Evolutionary conservation across 2,329 filamentous ascomycete genomes (phyloP).

Genomic region (Penicillium sp.): DNA sequence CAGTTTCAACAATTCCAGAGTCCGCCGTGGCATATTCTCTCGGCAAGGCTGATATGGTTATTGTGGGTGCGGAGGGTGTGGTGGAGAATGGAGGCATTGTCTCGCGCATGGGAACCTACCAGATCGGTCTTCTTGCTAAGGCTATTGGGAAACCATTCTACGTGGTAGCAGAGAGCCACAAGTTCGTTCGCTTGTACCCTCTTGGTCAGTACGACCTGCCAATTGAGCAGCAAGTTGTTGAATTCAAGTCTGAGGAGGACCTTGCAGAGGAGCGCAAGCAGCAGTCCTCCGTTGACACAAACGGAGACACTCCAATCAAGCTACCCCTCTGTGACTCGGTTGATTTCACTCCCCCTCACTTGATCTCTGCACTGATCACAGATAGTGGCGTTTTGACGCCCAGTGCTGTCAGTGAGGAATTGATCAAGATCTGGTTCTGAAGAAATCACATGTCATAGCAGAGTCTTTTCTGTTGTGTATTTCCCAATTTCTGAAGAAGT

Average conservation of each 20-base stretch:
- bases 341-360: constrained; percentile 55
- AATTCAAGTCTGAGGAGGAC: constrained; percentile 62
- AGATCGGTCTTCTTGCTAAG: constrained; percentile 78
- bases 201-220: constrained; percentile 77
- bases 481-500: constrained; percentile 4
- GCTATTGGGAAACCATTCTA: constrained; percentile 75
- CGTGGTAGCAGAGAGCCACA: constrained; percentile 92
- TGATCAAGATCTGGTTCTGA: constrained; percentile 62
- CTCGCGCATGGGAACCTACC: constrained; percentile 78
- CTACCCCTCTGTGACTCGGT: constrained; percentile 38
- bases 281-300: constrained; percentile 26
- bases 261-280: constrained; percentile 48
- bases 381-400: constrained; percentile 63
- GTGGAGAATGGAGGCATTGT: constrained; percentile 93
- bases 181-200: constrained; percentile 87
- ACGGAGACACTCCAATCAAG: constrained; percentile 16
- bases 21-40: constrained; percentile 77
- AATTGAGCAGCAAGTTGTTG: constrained; percentile 72
- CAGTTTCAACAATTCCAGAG: constrained; percentile 76
- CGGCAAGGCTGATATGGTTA: constrained; percentile 66
- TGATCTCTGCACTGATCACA: constrained; percentile 64
- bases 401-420: constrained; percentile 63
- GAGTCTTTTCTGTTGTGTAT: constrained; percentile 8
- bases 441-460: background rate
- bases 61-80: constrained; percentile 74